Conservation (phyloP, 2,329 filamentous ascomycete species). For the Aureobasidium sp. region DNA sequence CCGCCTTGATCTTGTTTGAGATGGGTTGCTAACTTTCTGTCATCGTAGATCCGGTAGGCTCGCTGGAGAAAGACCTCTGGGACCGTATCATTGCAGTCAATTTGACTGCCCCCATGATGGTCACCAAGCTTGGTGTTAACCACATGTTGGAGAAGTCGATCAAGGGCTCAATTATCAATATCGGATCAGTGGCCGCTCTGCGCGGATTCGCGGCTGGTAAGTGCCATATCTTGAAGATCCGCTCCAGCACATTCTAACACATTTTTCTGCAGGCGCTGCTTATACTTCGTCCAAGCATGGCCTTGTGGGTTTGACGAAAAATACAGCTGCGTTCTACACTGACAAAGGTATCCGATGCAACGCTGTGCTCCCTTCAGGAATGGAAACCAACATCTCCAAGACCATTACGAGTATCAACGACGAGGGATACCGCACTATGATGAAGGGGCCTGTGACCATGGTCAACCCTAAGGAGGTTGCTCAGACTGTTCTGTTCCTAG, state of each 20-base stretch:
- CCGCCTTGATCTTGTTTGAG: neutral
- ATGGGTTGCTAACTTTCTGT: neutral
- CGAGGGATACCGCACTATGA: conserved; percentile 23
- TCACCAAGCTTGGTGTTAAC: conserved; percentile 44
- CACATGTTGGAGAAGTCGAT: conserved; percentile 38
- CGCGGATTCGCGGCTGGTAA: conserved; percentile 36
- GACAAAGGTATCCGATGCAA: conserved; percentile 46
- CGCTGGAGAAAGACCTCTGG: conserved; percentile 41
- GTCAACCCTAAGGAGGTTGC: conserved; percentile 26
- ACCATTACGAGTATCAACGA: conserved; percentile 25
- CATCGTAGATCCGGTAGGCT: conserved; percentile 34
- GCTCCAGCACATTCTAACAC: neutral
- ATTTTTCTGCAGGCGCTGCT: conserved; percentile 33
- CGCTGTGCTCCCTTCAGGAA: conserved; percentile 45
- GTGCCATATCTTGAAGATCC: conserved; percentile 17
- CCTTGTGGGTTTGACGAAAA: conserved; percentile 47
- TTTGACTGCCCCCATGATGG: conserved; percentile 46
- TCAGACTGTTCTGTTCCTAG: conserved; percentile 26
- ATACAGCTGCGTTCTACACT: conserved; percentile 50
- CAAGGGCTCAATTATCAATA: conserved; percentile 46
- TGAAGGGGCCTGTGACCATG: conserved; percentile 15
- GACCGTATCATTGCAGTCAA: conserved; percentile 49
- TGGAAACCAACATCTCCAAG: conserved; percentile 48
- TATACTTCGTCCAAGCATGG: conserved; percentile 50
- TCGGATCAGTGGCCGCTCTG: conserved; percentile 41